A percentile compares a stretch with the other conserved stretches of the same genome.
Conservation (phyloP, 1,284 basidiomycete species). For the Melanopsichium pennsylvanicum region DNA sequence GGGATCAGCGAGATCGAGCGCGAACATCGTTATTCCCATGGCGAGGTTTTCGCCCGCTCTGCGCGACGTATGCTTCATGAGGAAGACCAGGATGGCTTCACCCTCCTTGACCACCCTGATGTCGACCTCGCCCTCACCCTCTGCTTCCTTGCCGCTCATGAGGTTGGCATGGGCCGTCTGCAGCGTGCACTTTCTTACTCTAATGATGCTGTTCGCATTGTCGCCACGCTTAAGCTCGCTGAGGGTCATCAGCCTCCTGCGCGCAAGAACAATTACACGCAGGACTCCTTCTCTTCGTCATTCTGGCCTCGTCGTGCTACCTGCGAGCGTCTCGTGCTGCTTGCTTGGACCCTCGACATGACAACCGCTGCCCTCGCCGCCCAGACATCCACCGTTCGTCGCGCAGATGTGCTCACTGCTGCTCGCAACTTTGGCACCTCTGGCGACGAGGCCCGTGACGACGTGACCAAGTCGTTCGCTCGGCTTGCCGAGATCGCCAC, state of each 20-base stretch:
- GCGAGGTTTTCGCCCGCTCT: conserved; percentile 43
- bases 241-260: conserved; percentile 26
- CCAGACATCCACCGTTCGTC: conserved; percentile 31
- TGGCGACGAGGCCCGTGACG: conserved; percentile 47
- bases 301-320: conserved; percentile 36
- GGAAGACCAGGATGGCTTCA: conserved; percentile 40
- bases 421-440: conserved; percentile 56
- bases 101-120: conserved; percentile 44
- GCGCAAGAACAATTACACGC: conserved; percentile 25
- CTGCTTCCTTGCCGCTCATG: conserved; percentile 66
- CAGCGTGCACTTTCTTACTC: conserved; percentile 66
- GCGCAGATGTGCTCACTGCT: conserved; percentile 33
- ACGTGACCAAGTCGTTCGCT: conserved; percentile 65
- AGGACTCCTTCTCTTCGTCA: conserved; percentile 28
- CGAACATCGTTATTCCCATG: conserved; percentile 36
- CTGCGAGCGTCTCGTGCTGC: conserved; percentile 41
- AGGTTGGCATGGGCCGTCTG: conserved; percentile 65
- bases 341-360: conserved; percentile 48
- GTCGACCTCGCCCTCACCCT: conserved; percentile 67
- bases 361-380: conserved; percentile 29
- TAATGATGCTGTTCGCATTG: conserved; percentile 38
- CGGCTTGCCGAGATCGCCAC: conserved; percentile 67
- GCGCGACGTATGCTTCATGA: conserved; percentile 54
- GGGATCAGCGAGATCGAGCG: conserved; percentile 38
- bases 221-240: conserved; percentile 35